Conservation (phyloP, 257 asterid species). For the Nemophila menziesii region DNA sequence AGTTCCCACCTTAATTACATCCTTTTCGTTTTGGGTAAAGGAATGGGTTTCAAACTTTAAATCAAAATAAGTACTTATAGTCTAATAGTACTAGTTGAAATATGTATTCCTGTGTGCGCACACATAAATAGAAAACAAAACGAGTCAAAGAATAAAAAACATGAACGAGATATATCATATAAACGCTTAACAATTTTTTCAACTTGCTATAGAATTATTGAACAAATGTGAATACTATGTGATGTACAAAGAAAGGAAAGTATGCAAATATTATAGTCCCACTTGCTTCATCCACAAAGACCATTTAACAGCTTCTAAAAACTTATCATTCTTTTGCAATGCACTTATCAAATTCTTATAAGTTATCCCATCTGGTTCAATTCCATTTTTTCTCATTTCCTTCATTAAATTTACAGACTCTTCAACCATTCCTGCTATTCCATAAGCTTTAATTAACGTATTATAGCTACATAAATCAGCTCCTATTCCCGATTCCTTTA, state of each 20-base stretch:
- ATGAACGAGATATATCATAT: too few species aligned
- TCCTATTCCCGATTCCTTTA: conserved; percentile 41
- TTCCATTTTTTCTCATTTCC: conserved; percentile 71
- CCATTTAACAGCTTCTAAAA: conserved; percentile 94
- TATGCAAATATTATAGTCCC: conserved; percentile 27
- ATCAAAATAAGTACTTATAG: too few species aligned
- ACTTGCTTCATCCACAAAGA: conserved; percentile 97
- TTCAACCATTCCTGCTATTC: conserved; percentile 82
- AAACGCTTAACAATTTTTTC: too few species aligned
- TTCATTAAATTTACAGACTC: conserved; percentile 63
- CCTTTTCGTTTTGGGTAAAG: too few species aligned
- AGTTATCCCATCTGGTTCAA: conserved; percentile 64
- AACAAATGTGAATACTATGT: neutral
- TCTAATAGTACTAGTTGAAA: too few species aligned
- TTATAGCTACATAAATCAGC: conserved; percentile 86
- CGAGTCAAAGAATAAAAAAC: neutral
- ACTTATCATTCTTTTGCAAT: conserved; percentile 61
- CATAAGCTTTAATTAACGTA: conserved; percentile 82
- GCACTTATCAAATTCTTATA: conserved; percentile 57
- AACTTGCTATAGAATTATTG: neutral
- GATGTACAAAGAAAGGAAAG: neutral
- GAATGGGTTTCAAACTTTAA: too few species aligned
- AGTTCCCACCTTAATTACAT: too few species aligned
- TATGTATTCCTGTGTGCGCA: too few species aligned
- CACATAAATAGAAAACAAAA: too few species aligned